These are phyloP conservation scores for Talaromyces liani DNA, from an alignment of 495 filamentous ascomycete species.

Conservation along the genomic window DNA sequence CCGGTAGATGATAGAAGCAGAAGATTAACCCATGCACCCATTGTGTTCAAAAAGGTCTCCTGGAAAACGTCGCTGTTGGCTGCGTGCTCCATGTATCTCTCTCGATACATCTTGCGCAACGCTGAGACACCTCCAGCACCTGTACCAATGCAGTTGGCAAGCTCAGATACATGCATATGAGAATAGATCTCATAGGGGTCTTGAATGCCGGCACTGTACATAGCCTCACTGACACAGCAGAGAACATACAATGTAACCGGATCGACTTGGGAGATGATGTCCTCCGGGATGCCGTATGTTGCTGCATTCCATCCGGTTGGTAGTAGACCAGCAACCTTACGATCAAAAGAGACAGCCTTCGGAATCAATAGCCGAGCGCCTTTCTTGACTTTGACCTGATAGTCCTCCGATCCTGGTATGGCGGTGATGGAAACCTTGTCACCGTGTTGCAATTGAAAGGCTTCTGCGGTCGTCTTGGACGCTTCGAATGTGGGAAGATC, in stretches of 20 bases:
- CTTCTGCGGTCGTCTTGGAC: constrained; percentile 10
- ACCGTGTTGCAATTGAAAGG: constrained; percentile 12
- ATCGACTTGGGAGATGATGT: constrained; percentile 15
- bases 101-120: constrained; percentile 9
- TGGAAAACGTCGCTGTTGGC: constrained; percentile 15
- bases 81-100: constrained; percentile 12
- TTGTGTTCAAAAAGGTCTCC: constrained; percentile 18
- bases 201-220: constrained; percentile 13
- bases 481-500: constrained; percentile 10
- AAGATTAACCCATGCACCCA: constrained; percentile 19
- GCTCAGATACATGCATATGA: constrained; percentile 18
- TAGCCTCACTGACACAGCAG: constrained; percentile 12
- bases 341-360: constrained; percentile 10
- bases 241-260: constrained; percentile 14
- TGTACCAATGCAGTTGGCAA: constrained; percentile 17
- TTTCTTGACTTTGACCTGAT: constrained; percentile 11
- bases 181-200: constrained; percentile 16
- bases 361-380: constrained; percentile 14
- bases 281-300: constrained; percentile 17
- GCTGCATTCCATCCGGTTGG: constrained; percentile 16
- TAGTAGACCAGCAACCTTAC: constrained; percentile 15
- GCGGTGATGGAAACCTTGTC: constrained; percentile 11
- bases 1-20: constrained; percentile 15
- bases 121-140: constrained; percentile 11
- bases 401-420: constrained; percentile 1